Evolutionary conservation across 768 basidiomycete species (phyloP).

Genomic region (Lentinus brumalis): DNA sequence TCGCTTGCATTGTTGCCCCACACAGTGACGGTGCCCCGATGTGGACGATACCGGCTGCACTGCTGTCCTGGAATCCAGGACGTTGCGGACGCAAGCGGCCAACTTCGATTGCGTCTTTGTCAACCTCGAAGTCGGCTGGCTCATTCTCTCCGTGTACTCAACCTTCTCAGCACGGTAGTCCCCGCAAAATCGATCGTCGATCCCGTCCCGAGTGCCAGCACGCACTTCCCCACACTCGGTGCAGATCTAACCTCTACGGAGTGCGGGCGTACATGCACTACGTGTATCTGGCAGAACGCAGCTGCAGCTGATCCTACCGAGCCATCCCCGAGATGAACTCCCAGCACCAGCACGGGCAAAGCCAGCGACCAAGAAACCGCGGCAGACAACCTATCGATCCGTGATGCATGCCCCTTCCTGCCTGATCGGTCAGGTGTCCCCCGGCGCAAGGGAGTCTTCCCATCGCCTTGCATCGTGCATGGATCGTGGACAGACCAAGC

Average conservation of each 20-base stretch:
- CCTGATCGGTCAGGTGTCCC: constrained; percentile 10
- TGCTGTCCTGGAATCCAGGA: no score
- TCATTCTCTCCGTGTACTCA: neutral
- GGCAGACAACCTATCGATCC: neutral
- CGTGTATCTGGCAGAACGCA: neutral
- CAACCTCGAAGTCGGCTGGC: neutral
- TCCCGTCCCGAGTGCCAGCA: neutral
- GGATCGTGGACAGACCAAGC: neutral
- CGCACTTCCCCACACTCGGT: neutral
- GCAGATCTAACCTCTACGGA: neutral
- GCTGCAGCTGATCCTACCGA: constrained; percentile 16
- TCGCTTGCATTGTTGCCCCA: neutral
- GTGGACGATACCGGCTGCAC: no score
- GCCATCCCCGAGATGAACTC: constrained; percentile 13
- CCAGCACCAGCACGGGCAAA: no score
- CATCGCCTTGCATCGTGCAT: constrained; percentile 8
- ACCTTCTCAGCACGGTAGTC: neutral
- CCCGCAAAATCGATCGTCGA: neutral
- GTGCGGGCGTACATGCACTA: neutral
- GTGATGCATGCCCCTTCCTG: constrained; percentile 1
- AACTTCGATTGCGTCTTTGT: neutral
- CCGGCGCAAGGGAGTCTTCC: constrained; percentile 20
- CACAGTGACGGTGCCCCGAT: neutral
- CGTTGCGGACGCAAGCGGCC: neutral
- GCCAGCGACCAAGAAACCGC: neutral